These are phyloP conservation scores for Ceratocystis variospora DNA, from an alignment of 2,329 filamentous ascomycete species.

Conservation along the genomic window DNA sequence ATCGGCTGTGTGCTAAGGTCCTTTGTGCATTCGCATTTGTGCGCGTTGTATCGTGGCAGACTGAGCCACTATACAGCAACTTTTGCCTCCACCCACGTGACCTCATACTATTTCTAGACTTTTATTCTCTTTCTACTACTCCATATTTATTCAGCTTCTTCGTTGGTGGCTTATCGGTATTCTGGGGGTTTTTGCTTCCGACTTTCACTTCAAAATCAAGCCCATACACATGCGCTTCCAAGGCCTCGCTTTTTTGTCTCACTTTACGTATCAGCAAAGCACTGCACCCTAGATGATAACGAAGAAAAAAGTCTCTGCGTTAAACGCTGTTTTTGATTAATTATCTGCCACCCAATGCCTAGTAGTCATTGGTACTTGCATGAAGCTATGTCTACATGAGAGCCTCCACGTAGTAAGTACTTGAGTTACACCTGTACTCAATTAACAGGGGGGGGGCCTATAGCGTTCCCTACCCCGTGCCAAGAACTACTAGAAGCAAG, in stretches of 20 bases:
- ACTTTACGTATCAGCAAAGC: neutral
- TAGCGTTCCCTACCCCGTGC: neutral
- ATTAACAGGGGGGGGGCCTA: neutral
- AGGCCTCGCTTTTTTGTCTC: neutral
- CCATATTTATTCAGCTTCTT: neutral
- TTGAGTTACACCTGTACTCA: neutral
- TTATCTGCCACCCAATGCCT: too few species aligned
- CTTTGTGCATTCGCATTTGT: neutral
- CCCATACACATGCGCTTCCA: neutral
- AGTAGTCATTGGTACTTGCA: too few species aligned
- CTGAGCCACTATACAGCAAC: neutral
- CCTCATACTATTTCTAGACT: neutral
- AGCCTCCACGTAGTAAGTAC: too few species aligned
- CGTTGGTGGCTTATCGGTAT: neutral
- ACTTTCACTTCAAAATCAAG: neutral
- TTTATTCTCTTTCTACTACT: too few species aligned
- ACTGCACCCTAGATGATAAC: neutral
- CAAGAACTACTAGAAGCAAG: neutral
- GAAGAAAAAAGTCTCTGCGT: too few species aligned
- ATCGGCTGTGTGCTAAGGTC: neutral
- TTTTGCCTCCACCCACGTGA: neutral
- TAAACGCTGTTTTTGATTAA: too few species aligned
- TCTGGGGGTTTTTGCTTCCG: too few species aligned
- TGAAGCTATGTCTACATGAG: too few species aligned
- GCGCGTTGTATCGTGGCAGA: neutral